A percentile compares a stretch with the other conserved stretches of the same genome.
phyloP scores from a whole-genome alignment of 257 asterid genomes.

The Salvia splendens region DNA sequence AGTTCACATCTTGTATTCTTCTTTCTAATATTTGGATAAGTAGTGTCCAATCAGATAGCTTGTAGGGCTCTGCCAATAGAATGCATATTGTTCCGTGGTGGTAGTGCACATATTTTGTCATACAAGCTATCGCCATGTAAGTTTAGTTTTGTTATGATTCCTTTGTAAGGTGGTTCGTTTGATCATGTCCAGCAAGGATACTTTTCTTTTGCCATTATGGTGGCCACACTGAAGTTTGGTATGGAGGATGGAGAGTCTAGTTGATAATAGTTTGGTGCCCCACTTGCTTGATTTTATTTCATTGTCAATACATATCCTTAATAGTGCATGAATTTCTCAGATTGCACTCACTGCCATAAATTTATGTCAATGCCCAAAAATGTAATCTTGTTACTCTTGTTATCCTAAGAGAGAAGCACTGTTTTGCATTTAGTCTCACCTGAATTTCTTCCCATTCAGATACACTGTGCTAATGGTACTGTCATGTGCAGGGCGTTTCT shows the following conservation, averaged over 20 bases:
- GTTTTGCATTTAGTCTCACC: conserved; percentile 11
- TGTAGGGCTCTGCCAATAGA: not conserved
- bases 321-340: not conserved
- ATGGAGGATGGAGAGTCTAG: not conserved
- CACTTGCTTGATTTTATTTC: conserved; percentile 5
- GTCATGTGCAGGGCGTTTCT: conserved; percentile 59
- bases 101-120: not conserved
- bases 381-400: conserved; percentile 7
- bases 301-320: conserved; percentile 1
- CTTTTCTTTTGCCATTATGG: not conserved
- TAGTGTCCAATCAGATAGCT: conserved; percentile 14
- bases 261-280: not conserved
- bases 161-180: not conserved
- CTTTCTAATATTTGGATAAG: conserved; percentile 10
- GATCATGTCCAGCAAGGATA: not conserved
- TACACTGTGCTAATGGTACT: conserved; percentile 22
- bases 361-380: not conserved
- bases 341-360: not conserved
- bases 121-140: not conserved
- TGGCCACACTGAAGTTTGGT: not conserved
- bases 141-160: not conserved
- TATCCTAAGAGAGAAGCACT: conserved; percentile 6
- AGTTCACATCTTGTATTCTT: not conserved
- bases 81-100: not conserved
- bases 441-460: conserved; percentile 4